These are phyloP conservation scores for Raphanus sativus DNA, from an alignment of 345 rosid genomes.

Conservation along the genomic window DNA sequence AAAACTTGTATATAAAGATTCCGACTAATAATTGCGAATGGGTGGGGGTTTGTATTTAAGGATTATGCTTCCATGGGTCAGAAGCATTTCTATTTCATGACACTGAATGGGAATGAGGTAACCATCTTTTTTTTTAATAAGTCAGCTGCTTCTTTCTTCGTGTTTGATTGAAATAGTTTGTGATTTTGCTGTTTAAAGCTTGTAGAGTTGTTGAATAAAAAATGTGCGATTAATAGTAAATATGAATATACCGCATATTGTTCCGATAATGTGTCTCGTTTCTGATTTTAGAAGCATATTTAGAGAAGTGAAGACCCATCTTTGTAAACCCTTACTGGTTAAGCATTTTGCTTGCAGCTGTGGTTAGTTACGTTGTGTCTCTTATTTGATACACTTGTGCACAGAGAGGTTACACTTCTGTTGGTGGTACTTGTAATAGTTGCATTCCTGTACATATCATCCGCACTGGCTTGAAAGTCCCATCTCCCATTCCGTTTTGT, in stretches of 20 bases:
- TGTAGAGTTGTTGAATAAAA: conserved; percentile 8
- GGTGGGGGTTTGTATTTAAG: conserved; percentile 16
- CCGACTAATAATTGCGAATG: no score
- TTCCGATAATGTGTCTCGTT: conserved; percentile 2
- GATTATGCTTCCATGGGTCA: conserved; percentile 90
- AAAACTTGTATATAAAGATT: no score
- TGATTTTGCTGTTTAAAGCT: conserved; percentile 5
- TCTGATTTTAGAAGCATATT: neutral
- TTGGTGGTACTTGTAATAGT: no score
- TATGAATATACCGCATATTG: neutral
- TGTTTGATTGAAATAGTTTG: conserved; percentile 16
- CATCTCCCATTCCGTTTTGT: no score
- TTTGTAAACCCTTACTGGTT: neutral
- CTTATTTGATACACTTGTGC: neutral
- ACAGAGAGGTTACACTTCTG: no score
- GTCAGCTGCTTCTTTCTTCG: conserved; percentile 3
- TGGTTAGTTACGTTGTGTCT: neutral
- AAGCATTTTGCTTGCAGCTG: conserved; percentile 5
- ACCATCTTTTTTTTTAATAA: neutral
- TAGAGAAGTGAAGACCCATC: neutral
- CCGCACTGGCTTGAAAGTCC: no score
- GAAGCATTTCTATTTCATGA: conserved; percentile 99
- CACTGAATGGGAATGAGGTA: conserved; percentile 65
- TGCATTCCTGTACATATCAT: no score
- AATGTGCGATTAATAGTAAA: neutral